Conservation (phyloP, 2,329 filamentous ascomycete species). For the Aschersonia sp. region DNA sequence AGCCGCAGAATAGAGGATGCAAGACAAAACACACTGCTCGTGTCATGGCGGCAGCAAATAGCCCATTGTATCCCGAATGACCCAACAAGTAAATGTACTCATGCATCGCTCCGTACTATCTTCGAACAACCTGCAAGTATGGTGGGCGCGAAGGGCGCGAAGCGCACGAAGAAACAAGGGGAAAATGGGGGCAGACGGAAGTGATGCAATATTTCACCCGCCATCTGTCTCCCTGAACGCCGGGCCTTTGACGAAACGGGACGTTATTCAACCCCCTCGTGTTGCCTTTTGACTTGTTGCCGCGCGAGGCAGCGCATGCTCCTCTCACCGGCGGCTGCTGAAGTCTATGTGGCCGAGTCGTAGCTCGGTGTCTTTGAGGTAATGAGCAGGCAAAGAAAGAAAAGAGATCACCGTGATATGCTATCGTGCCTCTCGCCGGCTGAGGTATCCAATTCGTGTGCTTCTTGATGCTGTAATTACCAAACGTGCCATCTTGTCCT, state of each 20-base stretch:
- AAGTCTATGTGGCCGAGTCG: too few species aligned
- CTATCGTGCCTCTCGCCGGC: constrained; percentile 1
- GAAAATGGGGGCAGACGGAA: background rate
- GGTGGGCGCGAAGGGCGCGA: background rate
- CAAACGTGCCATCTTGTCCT: background rate
- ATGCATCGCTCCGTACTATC: background rate
- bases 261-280: too few species aligned
- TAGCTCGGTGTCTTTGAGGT: too few species aligned
- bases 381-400: too few species aligned
- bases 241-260: background rate
- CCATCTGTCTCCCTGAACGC: background rate
- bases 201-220: too few species aligned
- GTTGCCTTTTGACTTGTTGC: too few species aligned
- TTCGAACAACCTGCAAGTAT: background rate
- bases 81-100: background rate
- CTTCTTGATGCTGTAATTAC: constrained; percentile 1
- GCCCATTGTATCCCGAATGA: too few species aligned
- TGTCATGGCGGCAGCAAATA: too few species aligned
- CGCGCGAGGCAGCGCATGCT: too few species aligned
- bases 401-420: constrained; percentile 1
- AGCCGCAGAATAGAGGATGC: too few species aligned
- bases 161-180: background rate
- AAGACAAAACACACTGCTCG: too few species aligned
- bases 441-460: constrained; percentile 3
- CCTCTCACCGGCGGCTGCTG: too few species aligned